Percentiles rank a stretch among this genome's conserved stretches.
These are phyloP conservation scores for Tetrahymena thermophila DNA, from an alignment of 73 alveolate genomes.

Conservation along the genomic window DNA sequence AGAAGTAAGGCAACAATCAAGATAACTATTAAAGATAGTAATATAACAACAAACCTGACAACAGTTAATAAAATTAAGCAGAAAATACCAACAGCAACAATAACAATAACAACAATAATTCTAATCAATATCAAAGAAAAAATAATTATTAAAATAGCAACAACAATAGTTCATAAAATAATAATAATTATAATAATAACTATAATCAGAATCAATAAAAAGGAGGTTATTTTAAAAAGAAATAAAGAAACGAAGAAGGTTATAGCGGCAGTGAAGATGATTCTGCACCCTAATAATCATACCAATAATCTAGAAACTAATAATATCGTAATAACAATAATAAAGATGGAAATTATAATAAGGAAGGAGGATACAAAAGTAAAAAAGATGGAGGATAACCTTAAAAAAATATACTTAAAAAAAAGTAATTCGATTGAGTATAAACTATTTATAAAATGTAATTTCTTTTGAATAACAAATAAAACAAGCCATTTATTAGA, in stretches of 20 bases:
- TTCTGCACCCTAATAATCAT: neutral
- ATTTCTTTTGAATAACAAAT: too few species aligned
- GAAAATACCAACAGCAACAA: neutral
- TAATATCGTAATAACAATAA: neutral
- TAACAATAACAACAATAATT: neutral
- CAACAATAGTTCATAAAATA: neutral
- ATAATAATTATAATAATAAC: neutral
- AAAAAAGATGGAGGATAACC: neutral
- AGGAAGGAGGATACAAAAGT: neutral
- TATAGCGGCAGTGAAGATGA: neutral
- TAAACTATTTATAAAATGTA: neutral
- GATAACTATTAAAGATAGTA: neutral
- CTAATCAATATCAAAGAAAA: neutral
- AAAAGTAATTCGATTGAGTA: neutral
- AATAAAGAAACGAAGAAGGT: neutral
- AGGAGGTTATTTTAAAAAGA: neutral
- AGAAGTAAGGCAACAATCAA: neutral
- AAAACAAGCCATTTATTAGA: too few species aligned
- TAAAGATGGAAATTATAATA: neutral
- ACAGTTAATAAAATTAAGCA: neutral
- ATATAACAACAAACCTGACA: neutral
- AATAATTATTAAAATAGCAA: neutral
- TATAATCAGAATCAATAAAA: neutral
- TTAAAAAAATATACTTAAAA: neutral
- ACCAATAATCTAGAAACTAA: neutral